Conservation (phyloP, 208 protist species). For the Trypanosoma lewisi region DNA sequence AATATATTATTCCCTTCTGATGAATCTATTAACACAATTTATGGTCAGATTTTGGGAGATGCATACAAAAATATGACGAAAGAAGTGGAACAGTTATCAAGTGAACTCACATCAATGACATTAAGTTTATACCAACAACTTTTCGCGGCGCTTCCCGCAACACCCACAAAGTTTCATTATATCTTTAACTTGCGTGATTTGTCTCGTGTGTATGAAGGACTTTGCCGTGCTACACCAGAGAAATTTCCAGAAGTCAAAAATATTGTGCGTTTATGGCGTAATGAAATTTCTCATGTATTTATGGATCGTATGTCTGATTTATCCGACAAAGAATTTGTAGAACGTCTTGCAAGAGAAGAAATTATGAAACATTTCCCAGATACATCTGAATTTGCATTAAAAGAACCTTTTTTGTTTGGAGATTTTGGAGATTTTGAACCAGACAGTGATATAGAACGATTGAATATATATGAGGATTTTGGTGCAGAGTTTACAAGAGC, state of each 20-base stretch:
- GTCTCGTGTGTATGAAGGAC: constrained; percentile 97
- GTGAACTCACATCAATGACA: constrained; percentile 89
- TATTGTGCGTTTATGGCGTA: constrained; percentile 97
- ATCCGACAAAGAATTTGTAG: constrained; percentile 92
- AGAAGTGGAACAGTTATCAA: constrained; percentile 39
- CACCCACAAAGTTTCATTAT: constrained; percentile 99
- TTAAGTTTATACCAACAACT: constrained; percentile 93
- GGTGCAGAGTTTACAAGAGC: constrained; percentile 74
- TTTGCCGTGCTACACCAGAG: constrained; percentile 93
- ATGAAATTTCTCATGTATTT: constrained; percentile 97
- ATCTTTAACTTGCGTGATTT: constrained; percentile 99
- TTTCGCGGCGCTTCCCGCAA: constrained; percentile 92
- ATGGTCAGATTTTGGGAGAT: constrained; percentile 92
- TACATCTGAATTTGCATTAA: constrained; percentile 50
- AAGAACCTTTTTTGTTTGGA: constrained; percentile 94
- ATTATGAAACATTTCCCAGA: constrained; percentile 77
- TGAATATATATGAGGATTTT: constrained; percentile 94
- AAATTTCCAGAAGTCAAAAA: constrained; percentile 69
- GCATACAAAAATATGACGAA: constrained; percentile 81
- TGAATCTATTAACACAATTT: constrained; percentile 96
- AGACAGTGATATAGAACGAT: constrained; percentile 68
- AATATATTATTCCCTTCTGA: constrained; percentile 97
- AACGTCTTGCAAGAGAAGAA: constrained; percentile 66
- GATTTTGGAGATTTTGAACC: constrained; percentile 94
- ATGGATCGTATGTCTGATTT: constrained; percentile 95